Evolutionary conservation across 1,284 basidiomycete genomes (phyloP).

Genomic region (Coniferiporia weirii): DNA sequence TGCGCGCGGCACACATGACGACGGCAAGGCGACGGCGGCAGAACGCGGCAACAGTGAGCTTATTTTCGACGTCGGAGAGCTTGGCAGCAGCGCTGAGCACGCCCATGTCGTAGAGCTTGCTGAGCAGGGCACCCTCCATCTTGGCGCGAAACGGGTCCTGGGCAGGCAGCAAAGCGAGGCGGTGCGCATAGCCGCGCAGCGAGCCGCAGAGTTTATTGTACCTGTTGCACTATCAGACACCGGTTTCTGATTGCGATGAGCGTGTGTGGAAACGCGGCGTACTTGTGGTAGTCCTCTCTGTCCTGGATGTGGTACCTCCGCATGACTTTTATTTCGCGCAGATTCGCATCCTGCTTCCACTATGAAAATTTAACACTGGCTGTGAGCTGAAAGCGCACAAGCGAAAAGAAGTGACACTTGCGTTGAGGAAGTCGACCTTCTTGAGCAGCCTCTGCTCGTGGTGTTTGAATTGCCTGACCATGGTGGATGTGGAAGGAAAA

Average conservation of each 20-base stretch:
- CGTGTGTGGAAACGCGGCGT: constrained; percentile 17
- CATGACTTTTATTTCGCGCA: constrained; percentile 93
- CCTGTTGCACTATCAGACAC: constrained; percentile 33
- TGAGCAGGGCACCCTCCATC: constrained; percentile 84
- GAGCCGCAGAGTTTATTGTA: constrained; percentile 96
- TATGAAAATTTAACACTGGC: constrained; percentile 30
- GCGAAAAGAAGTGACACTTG: constrained; percentile 31
- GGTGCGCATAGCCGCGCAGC: constrained; percentile 81
- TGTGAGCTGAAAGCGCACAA: neutral
- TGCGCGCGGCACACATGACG: constrained; percentile 88
- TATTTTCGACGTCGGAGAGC: constrained; percentile 89
- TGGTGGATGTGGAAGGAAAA: constrained; percentile 25
- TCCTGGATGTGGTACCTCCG: constrained; percentile 93
- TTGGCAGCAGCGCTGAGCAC: constrained; percentile 80
- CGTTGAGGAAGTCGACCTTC: constrained; percentile 91
- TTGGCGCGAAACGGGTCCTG: constrained; percentile 85
- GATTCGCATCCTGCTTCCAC: constrained; percentile 96
- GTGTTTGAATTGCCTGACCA: constrained; percentile 88
- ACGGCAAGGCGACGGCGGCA: constrained; percentile 90
- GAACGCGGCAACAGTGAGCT: constrained; percentile 92
- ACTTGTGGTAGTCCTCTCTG: constrained; percentile 96
- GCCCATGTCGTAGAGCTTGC: constrained; percentile 97
- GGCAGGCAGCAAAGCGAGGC: constrained; percentile 82
- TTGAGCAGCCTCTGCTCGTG: constrained; percentile 94
- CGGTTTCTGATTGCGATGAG: too few species aligned